Evolutionary conservation across 2,329 filamentous ascomycete species (phyloP), one percentile per base, ranked within the genome.

Genomic region (Cordyceps pruinosa): DNA sequence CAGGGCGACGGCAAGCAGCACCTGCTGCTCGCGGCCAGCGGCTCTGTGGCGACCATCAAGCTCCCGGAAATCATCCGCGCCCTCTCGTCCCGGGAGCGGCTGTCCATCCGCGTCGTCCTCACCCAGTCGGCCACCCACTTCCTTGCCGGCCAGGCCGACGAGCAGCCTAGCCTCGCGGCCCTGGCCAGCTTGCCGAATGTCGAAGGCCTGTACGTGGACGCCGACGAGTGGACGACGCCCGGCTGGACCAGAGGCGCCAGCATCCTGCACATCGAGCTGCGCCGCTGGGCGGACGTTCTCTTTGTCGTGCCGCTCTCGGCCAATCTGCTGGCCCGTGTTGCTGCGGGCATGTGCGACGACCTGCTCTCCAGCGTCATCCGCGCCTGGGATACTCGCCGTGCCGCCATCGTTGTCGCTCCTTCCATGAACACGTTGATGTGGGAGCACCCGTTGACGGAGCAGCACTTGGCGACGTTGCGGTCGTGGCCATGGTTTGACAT

Each of bases 381-480:
- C 21, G 93, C 93, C 0, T 99, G 93, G 94, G 93, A 97, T 71
- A 86, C 85, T 0, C 78, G 78, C n/a, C 83, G 84, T 0, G 68
- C 77, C 17, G 73, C 87, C 7, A 90, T 96, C 35, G 66, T 94
- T 2, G 87, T 93, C 0, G 88, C 88, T 2, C 86, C 87, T 1
- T 85, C 88, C 30, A 96, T 96, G 90, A 96, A 97, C 69, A 90
- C 84, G 25, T 85, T 86, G 4, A 96, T 96, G 92, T 96, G 89
- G 87, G 77, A 79, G 56, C 90, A 97, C 68, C 92, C 91, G 2
- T 75, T 96, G 46, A 96, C 92, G 1, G 78, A 73, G 50, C 83
- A 81, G 61, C 90, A 96, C 61, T 72, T 96, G 37, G 74, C 74
- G 41, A 75, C 88, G 0, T 73, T 97, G 47, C 80, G 86, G 61